These are phyloP conservation scores for Nakaseomyces kungkrabaensis DNA, from an alignment of 1,139 yeast genomes.

Conservation along the genomic window DNA sequence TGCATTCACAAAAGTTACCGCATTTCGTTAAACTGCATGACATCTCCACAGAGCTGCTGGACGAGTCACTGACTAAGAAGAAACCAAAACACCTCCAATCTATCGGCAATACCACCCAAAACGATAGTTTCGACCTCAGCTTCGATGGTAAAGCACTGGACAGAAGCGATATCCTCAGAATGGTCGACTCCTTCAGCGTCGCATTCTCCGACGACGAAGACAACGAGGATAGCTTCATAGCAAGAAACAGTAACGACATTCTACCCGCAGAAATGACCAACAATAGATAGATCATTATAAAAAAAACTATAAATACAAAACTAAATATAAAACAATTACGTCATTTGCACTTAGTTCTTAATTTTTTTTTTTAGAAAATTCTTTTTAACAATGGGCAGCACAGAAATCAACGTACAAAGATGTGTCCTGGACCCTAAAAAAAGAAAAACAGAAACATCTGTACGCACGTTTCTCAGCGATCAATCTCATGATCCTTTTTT, in stretches of 20 bases:
- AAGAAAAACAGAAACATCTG: too few relatives aligned
- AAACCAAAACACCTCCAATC: not conserved
- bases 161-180: constrained; percentile 32
- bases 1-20: not conserved
- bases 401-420: too few relatives aligned
- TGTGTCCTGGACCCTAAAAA: too few relatives aligned
- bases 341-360: too few relatives aligned
- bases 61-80: not conserved
- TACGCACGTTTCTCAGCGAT: too few relatives aligned
- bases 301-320: not conserved
- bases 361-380: too few relatives aligned
- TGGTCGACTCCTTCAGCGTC: constrained; percentile 31
- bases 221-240: constrained; percentile 5
- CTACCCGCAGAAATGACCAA: constrained; percentile 13
- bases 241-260: constrained; percentile 8
- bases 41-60: constrained; percentile 2
- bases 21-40: not conserved
- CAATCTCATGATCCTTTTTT: too few relatives aligned
- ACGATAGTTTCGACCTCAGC: constrained; percentile 31
- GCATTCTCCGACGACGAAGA: constrained; percentile 25
- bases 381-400: too few relatives aligned
- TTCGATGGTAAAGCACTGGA: constrained; percentile 37
- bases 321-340: too few relatives aligned
- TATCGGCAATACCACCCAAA: constrained; percentile 3
- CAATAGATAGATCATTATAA: not conserved